These are phyloP conservation scores for Starmerella riodocensis DNA, from an alignment of 805 yeast genomes.

Conservation along the genomic window DNA sequence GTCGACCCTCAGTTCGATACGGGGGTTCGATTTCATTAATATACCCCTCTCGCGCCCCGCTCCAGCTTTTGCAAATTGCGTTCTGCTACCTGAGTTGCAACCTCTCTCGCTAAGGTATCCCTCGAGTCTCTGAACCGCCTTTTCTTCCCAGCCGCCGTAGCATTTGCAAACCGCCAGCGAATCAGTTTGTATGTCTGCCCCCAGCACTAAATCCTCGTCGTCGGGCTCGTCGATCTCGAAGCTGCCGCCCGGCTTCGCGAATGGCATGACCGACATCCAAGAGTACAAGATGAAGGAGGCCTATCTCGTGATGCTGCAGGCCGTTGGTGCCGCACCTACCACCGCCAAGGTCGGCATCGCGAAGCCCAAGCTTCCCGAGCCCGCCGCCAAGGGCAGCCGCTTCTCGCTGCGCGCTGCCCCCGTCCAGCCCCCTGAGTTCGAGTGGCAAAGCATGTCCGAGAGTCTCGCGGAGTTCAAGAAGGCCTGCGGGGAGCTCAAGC, in stretches of 20 bases:
- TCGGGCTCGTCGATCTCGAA: not conserved
- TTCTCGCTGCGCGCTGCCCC: constrained; percentile 22
- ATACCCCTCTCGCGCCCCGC: too few relatives aligned
- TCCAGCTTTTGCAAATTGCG: too few relatives aligned
- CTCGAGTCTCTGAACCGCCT: too few relatives aligned
- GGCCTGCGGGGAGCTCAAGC: constrained; percentile 39
- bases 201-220: not conserved
- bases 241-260: constrained; percentile 27
- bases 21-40: too few relatives aligned
- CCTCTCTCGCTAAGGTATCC: too few relatives aligned
- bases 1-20: too few relatives aligned
- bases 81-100: too few relatives aligned
- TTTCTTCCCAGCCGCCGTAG: too few relatives aligned
- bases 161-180: too few relatives aligned
- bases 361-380: constrained; percentile 16
- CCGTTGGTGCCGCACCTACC: constrained; percentile 23
- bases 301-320: constrained; percentile 26
- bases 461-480: constrained; percentile 31
- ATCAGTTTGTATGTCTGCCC: too few relatives aligned
- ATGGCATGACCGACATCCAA: constrained; percentile 29
- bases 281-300: constrained; percentile 30
- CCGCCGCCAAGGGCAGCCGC: constrained; percentile 22
- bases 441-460: constrained; percentile 17
- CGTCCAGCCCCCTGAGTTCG: constrained; percentile 3
- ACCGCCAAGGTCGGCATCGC: constrained; percentile 20